These are phyloP conservation scores for Phyllachora maydis DNA, from an alignment of 2,329 filamentous ascomycete genomes.

Conservation along the genomic window DNA sequence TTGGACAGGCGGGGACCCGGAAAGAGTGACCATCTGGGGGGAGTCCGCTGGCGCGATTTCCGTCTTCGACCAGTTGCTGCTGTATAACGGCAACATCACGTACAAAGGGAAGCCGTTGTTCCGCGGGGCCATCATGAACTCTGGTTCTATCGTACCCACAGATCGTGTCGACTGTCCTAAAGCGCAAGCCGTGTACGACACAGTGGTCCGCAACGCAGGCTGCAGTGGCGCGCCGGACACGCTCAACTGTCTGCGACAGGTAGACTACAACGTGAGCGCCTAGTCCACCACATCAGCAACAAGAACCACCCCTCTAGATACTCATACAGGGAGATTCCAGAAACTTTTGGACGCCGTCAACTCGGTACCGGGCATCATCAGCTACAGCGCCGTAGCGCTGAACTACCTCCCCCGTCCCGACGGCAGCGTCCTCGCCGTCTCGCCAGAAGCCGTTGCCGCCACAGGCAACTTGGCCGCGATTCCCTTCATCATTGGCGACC, in stretches of 20 bases:
- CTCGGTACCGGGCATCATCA: constrained; percentile 32
- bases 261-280: constrained; percentile 13
- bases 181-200: constrained; percentile 32
- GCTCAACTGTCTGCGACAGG: constrained; percentile 29
- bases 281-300: too few relatives aligned
- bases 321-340: constrained; percentile 13
- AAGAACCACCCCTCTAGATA: neutral
- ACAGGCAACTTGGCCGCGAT: constrained; percentile 32
- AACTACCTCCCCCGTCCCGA: constrained; percentile 43
- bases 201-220: constrained; percentile 26
- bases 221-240: constrained; percentile 27
- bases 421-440: constrained; percentile 26
- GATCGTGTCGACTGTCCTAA: constrained; percentile 31
- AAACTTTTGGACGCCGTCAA: constrained; percentile 34
- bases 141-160: constrained; percentile 26
- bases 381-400: constrained; percentile 34
- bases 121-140: constrained; percentile 44
- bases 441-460: constrained; percentile 25
- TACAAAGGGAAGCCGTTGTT: constrained; percentile 46
- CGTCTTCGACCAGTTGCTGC: constrained; percentile 37
- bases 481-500: constrained; percentile 41
- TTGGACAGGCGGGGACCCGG: constrained; percentile 32
- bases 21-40: constrained; percentile 44
- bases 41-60: constrained; percentile 38
- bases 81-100: constrained; percentile 38